Evolutionary conservation across 202 grass and related monocot genomes (phyloP).

Genomic region (Panicum virgatum): DNA sequence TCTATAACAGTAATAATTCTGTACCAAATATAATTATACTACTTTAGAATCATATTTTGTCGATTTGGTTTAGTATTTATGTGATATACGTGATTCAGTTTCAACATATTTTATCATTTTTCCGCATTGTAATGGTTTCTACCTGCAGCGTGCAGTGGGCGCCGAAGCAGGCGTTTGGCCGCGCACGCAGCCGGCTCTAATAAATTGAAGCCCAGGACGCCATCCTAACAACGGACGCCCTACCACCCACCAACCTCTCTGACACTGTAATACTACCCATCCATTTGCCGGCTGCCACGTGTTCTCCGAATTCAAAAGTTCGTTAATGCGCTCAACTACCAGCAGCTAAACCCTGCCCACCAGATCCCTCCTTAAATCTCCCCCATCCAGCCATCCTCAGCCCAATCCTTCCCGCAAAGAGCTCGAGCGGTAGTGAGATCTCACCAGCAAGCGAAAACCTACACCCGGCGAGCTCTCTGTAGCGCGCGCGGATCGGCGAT

Average conservation of each 20-base stretch:
- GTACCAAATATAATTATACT: no score
- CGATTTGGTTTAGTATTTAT: no score
- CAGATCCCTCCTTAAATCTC: slow-evolving; percentile 37
- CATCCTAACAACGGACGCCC: neutral
- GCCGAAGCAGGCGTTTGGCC: no score
- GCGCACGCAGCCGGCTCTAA: no score
- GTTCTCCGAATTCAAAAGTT: neutral
- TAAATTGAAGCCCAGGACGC: no score
- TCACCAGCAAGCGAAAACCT: neutral
- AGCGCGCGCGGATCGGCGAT: neutral
- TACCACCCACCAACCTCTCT: neutral
- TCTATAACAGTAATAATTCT: no score
- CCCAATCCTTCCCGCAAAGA: neutral
- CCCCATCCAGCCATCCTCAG: neutral
- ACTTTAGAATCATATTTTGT: no score
- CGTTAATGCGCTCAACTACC: slow-evolving; percentile 59
- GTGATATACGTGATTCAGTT: no score
- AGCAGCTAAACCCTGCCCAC: slow-evolving; percentile 45
- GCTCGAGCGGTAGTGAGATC: neutral
- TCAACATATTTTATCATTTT: no score
- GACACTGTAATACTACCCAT: neutral
- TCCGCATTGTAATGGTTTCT: no score
- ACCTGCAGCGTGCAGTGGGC: no score
- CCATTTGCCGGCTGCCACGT: slow-evolving; percentile 25
- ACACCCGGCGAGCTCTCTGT: neutral